phyloP scores from a whole-genome alignment of 352 stramenopile genomes.

The Globisporangium takayamanum region DNA sequence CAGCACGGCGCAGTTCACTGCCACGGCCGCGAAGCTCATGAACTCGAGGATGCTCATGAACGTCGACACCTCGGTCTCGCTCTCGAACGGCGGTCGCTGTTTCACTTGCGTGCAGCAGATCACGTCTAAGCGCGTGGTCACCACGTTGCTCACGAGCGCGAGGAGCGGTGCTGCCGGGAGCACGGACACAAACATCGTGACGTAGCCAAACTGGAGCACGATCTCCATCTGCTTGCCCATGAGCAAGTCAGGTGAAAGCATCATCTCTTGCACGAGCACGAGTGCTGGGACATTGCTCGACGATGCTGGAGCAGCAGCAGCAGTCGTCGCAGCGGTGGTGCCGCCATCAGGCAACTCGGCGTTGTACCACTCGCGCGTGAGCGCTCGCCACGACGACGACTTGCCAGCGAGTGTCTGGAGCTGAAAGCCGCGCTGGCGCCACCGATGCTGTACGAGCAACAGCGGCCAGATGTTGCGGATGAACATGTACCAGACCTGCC shows the following conservation, averaged over 20 bases:
- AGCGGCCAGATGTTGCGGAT: constrained; percentile 50
- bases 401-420: background rate
- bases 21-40: constrained; percentile 86
- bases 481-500: constrained; percentile 60
- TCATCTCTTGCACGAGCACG: constrained; percentile 63
- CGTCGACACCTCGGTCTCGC: constrained; percentile 82
- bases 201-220: constrained; percentile 90
- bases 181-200: constrained; percentile 92
- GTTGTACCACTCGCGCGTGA: constrained; percentile 57
- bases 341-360: constrained; percentile 20
- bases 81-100: constrained; percentile 65
- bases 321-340: background rate
- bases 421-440: constrained; percentile 34
- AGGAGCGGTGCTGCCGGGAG: constrained; percentile 87
- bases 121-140: constrained; percentile 86
- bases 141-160: constrained; percentile 79
- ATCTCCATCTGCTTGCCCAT: constrained; percentile 79
- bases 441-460: constrained; percentile 36
- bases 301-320: background rate
- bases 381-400: constrained; percentile 6
- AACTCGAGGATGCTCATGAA: constrained; percentile 89
- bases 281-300: constrained; percentile 23
- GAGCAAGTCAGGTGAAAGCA: constrained; percentile 61
- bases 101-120: constrained; percentile 72
- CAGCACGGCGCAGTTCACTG: constrained; percentile 69